Evolutionary conservation across 108 stramenopile species (phyloP).

Genomic region (Discostella pseudostelligera): DNA sequence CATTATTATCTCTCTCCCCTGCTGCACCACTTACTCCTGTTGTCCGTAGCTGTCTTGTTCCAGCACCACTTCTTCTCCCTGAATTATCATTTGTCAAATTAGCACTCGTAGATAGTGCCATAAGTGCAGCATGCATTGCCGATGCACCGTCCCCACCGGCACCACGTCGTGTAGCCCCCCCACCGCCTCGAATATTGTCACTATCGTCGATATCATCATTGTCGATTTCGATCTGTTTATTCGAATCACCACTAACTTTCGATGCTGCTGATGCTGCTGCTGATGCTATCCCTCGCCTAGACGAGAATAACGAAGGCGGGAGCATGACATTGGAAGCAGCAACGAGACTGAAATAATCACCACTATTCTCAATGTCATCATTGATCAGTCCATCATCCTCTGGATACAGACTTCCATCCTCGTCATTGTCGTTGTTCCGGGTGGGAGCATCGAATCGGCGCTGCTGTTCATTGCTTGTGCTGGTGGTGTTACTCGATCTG

Average conservation of each 20-base stretch:
- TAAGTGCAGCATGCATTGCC: constrained; percentile 34
- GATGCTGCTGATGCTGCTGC: too few species aligned
- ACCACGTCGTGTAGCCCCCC: constrained; percentile 17
- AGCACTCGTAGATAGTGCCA: constrained; percentile 32
- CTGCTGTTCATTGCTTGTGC: background rate
- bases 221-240: too few species aligned
- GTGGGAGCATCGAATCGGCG: constrained; percentile 16
- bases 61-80: constrained; percentile 25
- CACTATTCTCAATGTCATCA: constrained; percentile 16
- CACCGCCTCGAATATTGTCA: background rate
- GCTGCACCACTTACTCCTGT: background rate
- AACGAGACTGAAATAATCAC: constrained; percentile 39
- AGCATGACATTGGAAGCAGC: constrained; percentile 17
- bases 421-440: background rate
- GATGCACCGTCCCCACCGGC: constrained; percentile 32
- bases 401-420: background rate
- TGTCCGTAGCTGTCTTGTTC: background rate
- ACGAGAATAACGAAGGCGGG: constrained; percentile 15
- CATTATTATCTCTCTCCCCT: background rate
- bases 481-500: background rate
- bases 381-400: constrained; percentile 15
- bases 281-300: too few species aligned
- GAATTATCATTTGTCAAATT: background rate
- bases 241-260: background rate
- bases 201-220: background rate